These are phyloP conservation scores for Suillus bovinus DNA, from an alignment of 768 basidiomycete genomes.

Conservation along the genomic window DNA sequence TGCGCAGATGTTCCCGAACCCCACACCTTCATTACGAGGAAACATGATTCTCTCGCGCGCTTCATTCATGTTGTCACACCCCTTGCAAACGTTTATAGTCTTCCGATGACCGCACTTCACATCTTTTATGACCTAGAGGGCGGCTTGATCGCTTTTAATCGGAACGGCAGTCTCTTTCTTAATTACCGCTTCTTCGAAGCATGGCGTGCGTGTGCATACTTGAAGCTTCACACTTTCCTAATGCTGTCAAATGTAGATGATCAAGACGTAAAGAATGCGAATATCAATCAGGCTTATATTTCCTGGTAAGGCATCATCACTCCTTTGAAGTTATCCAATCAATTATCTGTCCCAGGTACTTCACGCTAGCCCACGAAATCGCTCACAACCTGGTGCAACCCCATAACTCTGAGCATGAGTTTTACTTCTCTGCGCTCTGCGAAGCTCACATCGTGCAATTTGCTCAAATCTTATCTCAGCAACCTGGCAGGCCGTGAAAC, in stretches of 20 bases:
- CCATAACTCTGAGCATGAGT: slow-evolving; percentile 92
- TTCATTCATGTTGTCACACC: slow-evolving; percentile 72
- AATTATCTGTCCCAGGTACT: slow-evolving; percentile 57
- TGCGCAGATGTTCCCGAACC: slow-evolving; percentile 58
- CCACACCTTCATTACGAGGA: slow-evolving; percentile 48
- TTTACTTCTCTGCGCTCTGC: slow-evolving; percentile 91
- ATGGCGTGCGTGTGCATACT: slow-evolving; percentile 67
- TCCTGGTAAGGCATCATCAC: slow-evolving; percentile 59
- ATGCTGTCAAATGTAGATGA: slow-evolving; percentile 54
- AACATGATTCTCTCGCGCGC: slow-evolving; percentile 60
- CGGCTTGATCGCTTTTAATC: slow-evolving; percentile 90
- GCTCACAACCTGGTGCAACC: slow-evolving; percentile 87
- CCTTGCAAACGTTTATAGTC: slow-evolving; percentile 68
- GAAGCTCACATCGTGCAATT: slow-evolving; percentile 59
- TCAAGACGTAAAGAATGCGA: slow-evolving; percentile 54
- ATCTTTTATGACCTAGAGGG: slow-evolving; percentile 85
- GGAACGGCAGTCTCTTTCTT: slow-evolving; percentile 83
- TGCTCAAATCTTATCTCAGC: slow-evolving; percentile 29
- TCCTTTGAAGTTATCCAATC: not conserved
- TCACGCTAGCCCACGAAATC: slow-evolving; percentile 90
- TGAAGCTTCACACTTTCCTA: not conserved
- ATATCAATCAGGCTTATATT: slow-evolving; percentile 63
- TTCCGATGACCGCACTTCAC: slow-evolving; percentile 74
- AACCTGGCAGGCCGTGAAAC: not conserved
- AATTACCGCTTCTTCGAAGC: slow-evolving; percentile 84